phyloP scores from a whole-genome alignment of 2,329 filamentous ascomycete species.

The Botrytis aclada region DNA sequence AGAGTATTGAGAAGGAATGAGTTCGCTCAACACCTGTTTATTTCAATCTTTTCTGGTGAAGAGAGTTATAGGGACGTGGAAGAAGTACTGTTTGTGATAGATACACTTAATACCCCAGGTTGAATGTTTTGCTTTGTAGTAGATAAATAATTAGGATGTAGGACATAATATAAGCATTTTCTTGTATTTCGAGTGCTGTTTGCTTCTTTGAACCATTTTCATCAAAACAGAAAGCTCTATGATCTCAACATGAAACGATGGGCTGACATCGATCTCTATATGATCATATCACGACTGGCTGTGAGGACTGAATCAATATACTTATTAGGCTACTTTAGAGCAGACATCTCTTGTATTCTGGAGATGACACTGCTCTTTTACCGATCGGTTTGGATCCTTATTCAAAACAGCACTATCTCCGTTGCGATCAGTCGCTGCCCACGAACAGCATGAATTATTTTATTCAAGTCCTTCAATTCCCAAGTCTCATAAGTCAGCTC shows the following conservation, averaged over 20 bases:
- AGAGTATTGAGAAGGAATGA: not conserved
- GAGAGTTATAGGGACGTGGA: not conserved
- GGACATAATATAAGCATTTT: not conserved
- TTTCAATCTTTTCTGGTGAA: not conserved
- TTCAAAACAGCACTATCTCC: no score
- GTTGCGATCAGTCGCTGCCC: no score
- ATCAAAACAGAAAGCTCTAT: not conserved
- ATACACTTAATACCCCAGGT: slow-evolving; percentile 4
- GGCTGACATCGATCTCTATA: no score
- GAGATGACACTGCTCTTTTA: no score
- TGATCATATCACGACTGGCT: not conserved
- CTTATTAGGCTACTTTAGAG: accelerated
- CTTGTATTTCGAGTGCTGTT: not conserved
- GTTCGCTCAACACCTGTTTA: not conserved
- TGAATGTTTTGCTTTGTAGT: not conserved
- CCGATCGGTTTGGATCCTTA: no score
- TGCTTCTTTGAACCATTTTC: not conserved
- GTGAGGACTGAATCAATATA: not conserved
- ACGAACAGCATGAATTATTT: no score
- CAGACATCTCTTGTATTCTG: no score
- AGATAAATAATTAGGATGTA: not conserved
- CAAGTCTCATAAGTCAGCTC: no score
- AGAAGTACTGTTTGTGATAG: not conserved
- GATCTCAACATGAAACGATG: not conserved
- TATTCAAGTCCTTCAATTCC: no score